A percentile compares a stretch with the other conserved stretches of the same genome.
Evolutionary conservation across 1,139 yeast genomes (phyloP).

Genomic region (Sugiyamaella paludigena): DNA sequence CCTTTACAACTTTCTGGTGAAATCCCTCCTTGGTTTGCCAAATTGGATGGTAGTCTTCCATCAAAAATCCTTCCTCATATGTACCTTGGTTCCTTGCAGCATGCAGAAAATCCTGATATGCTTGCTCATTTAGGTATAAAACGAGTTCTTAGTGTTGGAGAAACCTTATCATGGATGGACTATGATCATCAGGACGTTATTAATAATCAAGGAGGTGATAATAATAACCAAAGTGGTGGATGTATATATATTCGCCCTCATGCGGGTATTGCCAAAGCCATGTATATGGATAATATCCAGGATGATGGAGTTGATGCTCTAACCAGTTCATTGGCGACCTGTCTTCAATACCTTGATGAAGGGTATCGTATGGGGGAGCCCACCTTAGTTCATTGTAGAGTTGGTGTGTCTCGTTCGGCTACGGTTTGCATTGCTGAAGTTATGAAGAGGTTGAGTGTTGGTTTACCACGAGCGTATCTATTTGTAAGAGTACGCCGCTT

Average conservation of each 20-base stretch:
- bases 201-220: conserved; percentile 24
- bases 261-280: conserved; percentile 35
- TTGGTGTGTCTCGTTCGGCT: conserved; percentile 89
- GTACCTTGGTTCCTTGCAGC: conserved; percentile 79
- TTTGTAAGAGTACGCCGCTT: conserved; percentile 79
- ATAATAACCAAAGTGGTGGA: conserved; percentile 5
- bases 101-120: conserved; percentile 72
- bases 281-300: conserved; percentile 45
- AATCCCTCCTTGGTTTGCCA: conserved; percentile 34
- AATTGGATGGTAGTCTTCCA: conserved; percentile 59
- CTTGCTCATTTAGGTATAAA: conserved; percentile 65
- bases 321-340: conserved; percentile 41
- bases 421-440: conserved; percentile 88
- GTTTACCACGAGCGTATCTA: conserved; percentile 70
- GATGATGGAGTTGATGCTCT: conserved; percentile 54
- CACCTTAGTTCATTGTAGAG: conserved; percentile 82
- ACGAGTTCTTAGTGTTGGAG: conserved; percentile 85
- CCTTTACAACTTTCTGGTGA: conserved; percentile 13
- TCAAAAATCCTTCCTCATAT: conserved; percentile 76
- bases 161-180: conserved; percentile 57
- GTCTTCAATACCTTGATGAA: conserved; percentile 45
- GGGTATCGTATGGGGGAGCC: conserved; percentile 43
- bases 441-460: conserved; percentile 67
- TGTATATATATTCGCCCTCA: conserved; percentile 23
- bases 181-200: conserved; percentile 10